Evolutionary conservation across 139 green algal genomes (phyloP).

Genomic region (Marvania coccoides): DNA sequence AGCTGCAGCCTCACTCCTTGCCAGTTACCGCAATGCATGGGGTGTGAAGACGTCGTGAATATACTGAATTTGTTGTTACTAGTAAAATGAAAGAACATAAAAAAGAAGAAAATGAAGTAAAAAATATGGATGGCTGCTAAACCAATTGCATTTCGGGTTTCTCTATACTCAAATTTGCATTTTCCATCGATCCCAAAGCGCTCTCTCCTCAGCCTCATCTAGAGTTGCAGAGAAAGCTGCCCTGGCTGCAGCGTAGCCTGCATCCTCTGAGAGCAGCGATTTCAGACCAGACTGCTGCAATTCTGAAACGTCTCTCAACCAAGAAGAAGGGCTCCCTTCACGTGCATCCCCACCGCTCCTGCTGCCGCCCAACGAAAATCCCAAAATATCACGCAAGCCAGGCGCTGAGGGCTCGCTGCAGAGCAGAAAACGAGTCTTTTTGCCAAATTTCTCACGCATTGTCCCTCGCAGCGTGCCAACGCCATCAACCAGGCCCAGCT

Average conservation of each 20-base stretch:
- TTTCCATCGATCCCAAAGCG: conserved; percentile 14
- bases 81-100: no score
- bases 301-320: no score
- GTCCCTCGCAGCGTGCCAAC: conserved; percentile 10
- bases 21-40: no score
- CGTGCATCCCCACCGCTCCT: no score
- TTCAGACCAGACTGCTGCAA: background rate
- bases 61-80: no score
- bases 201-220: conserved; percentile 22
- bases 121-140: background rate
- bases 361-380: no score
- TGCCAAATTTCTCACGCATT: conserved; percentile 24
- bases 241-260: background rate
- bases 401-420: conserved; percentile 17
- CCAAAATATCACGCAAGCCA: conserved; percentile 2
- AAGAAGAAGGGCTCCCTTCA: no score
- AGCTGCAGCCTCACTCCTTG: no score
- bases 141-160: background rate
- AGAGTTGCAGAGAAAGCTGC: background rate
- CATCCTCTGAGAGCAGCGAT: background rate
- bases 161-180: background rate
- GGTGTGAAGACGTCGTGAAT: no score
- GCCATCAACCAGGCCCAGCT: conserved; percentile 32
- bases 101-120: no score
- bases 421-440: conserved; percentile 23